A percentile compares a stretch with the other conserved stretches of the same genome.
Conservation (phyloP, 2,329 filamentous ascomycete species). For the Colletotrichum orbiculare region DNA sequence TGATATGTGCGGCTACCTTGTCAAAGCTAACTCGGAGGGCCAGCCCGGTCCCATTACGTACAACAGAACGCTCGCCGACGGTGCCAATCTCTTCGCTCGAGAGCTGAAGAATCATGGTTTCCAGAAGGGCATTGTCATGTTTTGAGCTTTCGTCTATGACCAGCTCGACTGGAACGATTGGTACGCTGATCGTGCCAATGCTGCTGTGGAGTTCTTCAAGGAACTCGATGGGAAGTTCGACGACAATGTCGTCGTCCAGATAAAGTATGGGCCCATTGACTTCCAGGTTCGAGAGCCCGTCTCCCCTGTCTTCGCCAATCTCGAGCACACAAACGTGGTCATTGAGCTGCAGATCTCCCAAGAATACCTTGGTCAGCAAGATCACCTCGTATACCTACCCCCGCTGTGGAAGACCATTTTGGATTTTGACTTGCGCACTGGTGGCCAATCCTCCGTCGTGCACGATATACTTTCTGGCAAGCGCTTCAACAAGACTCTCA, state of each 20-base stretch:
- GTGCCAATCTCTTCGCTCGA: slow-evolving; percentile 75
- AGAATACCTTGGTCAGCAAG: slow-evolving; percentile 78
- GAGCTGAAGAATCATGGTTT: slow-evolving; percentile 64
- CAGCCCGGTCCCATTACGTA: slow-evolving; percentile 77
- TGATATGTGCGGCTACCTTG: slow-evolving; percentile 75
- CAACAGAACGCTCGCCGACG: slow-evolving; percentile 75
- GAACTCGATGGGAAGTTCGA: slow-evolving; percentile 73
- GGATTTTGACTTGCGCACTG: slow-evolving; percentile 73
- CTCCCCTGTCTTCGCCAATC: slow-evolving; percentile 71
- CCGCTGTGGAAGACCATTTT: slow-evolving; percentile 76
- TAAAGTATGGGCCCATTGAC: slow-evolving; percentile 81
- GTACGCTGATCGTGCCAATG: slow-evolving; percentile 76
- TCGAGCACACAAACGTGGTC: slow-evolving; percentile 57
- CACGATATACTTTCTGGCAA: slow-evolving; percentile 70
- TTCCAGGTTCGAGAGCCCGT: slow-evolving; percentile 77
- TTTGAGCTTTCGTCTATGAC: slow-evolving; percentile 79
- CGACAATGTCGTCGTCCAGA: slow-evolving; percentile 77
- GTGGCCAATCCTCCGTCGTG: slow-evolving; percentile 65
- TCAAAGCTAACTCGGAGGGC: slow-evolving; percentile 79
- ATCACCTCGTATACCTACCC: slow-evolving; percentile 74
- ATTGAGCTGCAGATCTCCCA: slow-evolving; percentile 76
- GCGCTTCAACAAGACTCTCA: slow-evolving; percentile 65
- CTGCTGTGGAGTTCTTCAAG: slow-evolving; percentile 74
- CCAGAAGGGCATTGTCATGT: slow-evolving; percentile 69
- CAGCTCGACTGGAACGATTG: slow-evolving; percentile 66